Evolutionary conservation across 1,284 basidiomycete species (phyloP).

Genomic region (Tylopilus orsonianus): DNA sequence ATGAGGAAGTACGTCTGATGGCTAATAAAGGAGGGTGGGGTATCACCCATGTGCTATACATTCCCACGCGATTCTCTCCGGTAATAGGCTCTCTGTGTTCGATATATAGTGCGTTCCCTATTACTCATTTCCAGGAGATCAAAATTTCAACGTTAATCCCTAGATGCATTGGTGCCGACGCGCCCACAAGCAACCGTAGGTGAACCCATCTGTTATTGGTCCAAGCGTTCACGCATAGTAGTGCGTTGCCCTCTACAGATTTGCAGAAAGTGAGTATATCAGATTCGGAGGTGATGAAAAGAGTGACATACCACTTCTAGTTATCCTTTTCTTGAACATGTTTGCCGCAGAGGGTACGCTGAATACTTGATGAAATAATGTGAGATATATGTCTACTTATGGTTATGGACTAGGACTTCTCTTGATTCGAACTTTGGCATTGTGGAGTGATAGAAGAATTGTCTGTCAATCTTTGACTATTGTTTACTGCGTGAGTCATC

Average conservation of each 20-base stretch:
- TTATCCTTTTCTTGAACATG: slow-evolving; percentile 7
- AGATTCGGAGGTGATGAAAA: neutral
- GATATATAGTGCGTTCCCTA: no score
- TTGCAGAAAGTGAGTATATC: slow-evolving; percentile 3
- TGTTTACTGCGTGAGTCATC: slow-evolving; percentile 1
- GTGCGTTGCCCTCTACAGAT: slow-evolving; percentile 7
- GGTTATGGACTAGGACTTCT: slow-evolving; percentile 1
- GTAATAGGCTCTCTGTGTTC: no score
- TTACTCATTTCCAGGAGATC: no score
- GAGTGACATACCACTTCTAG: neutral
- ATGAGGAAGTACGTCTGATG: slow-evolving; percentile 16
- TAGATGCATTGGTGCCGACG: slow-evolving; percentile 1
- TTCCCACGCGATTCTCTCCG: no score
- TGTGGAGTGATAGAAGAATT: slow-evolving; percentile 4
- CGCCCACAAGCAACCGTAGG: neutral
- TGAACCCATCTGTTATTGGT: neutral
- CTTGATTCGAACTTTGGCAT: slow-evolving; percentile 11
- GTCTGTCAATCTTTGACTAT: neutral
- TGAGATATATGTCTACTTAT: neutral
- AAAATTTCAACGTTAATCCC: no score
- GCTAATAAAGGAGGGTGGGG: no score
- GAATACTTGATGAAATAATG: no score
- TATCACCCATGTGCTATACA: no score
- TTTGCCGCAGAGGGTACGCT: neutral
- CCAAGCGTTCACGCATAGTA: neutral